Evolutionary conservation across 768 basidiomycete genomes (phyloP).

Genomic region (Mycena polygramma): DNA sequence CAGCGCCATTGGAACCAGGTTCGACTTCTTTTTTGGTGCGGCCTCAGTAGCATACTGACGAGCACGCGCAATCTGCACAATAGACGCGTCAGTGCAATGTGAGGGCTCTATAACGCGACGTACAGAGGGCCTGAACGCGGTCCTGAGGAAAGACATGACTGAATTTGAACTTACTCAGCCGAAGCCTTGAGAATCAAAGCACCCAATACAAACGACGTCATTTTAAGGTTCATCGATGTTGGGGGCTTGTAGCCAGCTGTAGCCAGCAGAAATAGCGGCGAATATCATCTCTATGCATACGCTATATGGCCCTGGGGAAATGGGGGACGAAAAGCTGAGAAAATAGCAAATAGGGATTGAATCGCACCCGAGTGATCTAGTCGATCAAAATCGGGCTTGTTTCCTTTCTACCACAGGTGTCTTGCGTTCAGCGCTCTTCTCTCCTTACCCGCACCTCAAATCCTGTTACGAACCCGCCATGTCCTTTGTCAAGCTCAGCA

Average conservation of each 20-base stretch:
- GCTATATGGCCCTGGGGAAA: neutral
- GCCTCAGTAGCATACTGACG: constrained; percentile 52
- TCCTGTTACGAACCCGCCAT: constrained; percentile 53
- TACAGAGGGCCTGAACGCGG: constrained; percentile 5
- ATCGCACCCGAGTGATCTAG: neutral
- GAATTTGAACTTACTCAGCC: neutral
- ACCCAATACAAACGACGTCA: constrained; percentile 17
- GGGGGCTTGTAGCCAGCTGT: neutral
- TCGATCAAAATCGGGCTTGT: neutral
- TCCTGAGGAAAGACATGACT: constrained; percentile 29
- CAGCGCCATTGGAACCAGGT: constrained; percentile 59
- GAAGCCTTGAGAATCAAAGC: neutral
- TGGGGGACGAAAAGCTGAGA: constrained; percentile 3
- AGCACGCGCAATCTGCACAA: constrained; percentile 4
- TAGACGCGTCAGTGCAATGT: constrained; percentile 2
- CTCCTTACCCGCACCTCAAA: constrained; percentile 21
- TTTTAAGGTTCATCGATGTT: constrained; percentile 9
- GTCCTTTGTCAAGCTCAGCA: constrained; percentile 98
- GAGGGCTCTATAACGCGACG: neutral
- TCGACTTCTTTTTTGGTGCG: constrained; percentile 56
- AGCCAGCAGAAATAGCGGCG: neutral
- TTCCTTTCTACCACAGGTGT: constrained; percentile 21
- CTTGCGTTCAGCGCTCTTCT: constrained; percentile 8
- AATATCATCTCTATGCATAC: neutral
- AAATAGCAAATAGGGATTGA: neutral